Base-by-base conservation (phyloP, 2,329 filamentous ascomycete species). In the Botrytis pseudocinerea region DNA sequence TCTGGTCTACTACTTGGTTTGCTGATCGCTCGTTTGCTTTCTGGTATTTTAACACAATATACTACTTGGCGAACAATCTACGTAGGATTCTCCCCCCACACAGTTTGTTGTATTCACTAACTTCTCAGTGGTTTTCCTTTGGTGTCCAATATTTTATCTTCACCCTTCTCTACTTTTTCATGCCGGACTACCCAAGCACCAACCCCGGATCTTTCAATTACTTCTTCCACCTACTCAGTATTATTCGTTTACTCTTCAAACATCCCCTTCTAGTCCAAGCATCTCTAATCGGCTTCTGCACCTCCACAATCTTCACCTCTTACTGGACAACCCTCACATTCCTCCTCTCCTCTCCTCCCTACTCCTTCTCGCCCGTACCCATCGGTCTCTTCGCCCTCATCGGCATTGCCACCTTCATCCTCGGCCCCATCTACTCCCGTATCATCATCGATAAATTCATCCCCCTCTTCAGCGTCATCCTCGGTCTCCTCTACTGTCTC, bases 311-410 rank as follows among this genome's bases (percentile, higher is more conserved):
- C 1, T 92, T 92, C 80, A 92, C 90, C 2, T 84, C 82, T 44
- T 91, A 90, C 83, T 93, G 91, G 91, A 93, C 91, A 0, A 95
- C 93, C 0, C 82, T 96, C 54, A 95, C 92, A 0, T 97, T 97
- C 79, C 85, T 96, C 8, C 87, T 97, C 28, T 88, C 92, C 0
- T 90, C 87, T 0, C 82, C 87, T 2, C 92, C 93, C 0, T 97
- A 93, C 79, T 81, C 86, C 71, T 95, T 92, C 80, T 83, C 85
- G 0, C 89, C 91, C 0, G 80, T 93, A 0, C 85, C 87, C 6
- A 94, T 96, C 68, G 93, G 93, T 0, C 85, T 96, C 7, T 96
- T 96, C 80, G 92, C 92, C 0, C 84, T 97, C 5, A 92, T 95
- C 69, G 93, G 92, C 1, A 88, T 96, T 20, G 88, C 85, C 0